A percentile compares a stretch with the other conserved stretches of the same genome.
phyloP scores from a whole-genome alignment of 768 basidiomycete genomes.

The Kwoniella dejecticola region DNA sequence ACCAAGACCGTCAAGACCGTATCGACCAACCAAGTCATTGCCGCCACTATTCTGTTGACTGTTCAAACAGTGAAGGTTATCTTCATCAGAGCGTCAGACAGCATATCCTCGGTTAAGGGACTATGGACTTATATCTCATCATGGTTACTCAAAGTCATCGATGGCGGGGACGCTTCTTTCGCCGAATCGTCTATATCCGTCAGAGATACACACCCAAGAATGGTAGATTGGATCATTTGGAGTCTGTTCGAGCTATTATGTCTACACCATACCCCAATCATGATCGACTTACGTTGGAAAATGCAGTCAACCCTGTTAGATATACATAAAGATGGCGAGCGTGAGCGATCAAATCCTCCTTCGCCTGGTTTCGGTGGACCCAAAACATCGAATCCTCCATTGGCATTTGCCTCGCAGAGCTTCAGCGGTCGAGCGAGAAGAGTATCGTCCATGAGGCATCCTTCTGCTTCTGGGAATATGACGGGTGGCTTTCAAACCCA shows the following conservation, averaged over 20 bases:
- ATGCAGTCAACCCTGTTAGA: constrained; percentile 24
- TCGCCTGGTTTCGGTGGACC: constrained; percentile 19
- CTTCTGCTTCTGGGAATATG: constrained; percentile 6
- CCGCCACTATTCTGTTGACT: constrained; percentile 20
- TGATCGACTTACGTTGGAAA: constrained; percentile 28
- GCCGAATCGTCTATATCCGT: constrained; percentile 4
- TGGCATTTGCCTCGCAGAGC: not conserved
- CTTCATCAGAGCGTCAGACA: constrained; percentile 31
- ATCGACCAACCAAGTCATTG: constrained; percentile 3
- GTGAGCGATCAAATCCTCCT: constrained; percentile 24
- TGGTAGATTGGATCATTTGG: constrained; percentile 45
- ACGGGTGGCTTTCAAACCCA: constrained; percentile 3
- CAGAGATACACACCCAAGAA: constrained; percentile 8
- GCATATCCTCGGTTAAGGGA: constrained; percentile 29
- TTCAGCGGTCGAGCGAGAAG: constrained; percentile 21
- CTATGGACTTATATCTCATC: constrained; percentile 36
- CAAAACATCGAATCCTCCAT: constrained; percentile 20
- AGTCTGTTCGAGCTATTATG: constrained; percentile 35
- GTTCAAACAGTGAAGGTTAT: constrained; percentile 46
- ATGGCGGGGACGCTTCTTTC: constrained; percentile 29
- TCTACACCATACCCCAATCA: constrained; percentile 32
- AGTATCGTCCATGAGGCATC: constrained; percentile 12
- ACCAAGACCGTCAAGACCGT: not conserved
- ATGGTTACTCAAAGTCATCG: constrained; percentile 14
- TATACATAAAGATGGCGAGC: constrained; percentile 15